Evolutionary conservation across 441 rosid genomes (phyloP).

Genomic region (Pelargonium fulgidum): DNA sequence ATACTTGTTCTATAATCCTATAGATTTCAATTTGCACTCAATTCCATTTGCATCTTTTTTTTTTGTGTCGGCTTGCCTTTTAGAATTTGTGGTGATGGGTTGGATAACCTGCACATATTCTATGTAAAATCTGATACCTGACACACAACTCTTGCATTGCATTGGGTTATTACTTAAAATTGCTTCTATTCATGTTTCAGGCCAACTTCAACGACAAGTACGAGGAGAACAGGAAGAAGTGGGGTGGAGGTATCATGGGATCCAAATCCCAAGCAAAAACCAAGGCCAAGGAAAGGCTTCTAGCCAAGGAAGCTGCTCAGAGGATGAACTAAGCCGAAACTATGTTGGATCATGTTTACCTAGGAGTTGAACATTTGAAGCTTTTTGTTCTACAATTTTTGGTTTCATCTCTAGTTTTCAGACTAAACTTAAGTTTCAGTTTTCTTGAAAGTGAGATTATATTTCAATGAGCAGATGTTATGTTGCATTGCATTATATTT

Average conservation of each 20-base stretch:
- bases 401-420: background rate
- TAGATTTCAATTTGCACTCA: no score
- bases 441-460: conserved; percentile 1
- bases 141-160: no score
- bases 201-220: conserved; percentile 89
- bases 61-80: no score
- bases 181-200: conserved; percentile 18
- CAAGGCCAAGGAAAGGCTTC: conserved; percentile 64
- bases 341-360: background rate
- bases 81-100: no score
- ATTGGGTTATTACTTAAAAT: background rate
- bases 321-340: conserved; percentile 40
- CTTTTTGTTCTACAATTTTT: background rate
- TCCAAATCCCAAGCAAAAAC: conserved; percentile 84
- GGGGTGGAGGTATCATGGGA: conserved; percentile 97
- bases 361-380: background rate
- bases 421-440: background rate
- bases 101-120: no score
- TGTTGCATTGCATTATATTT: no score
- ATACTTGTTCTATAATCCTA: no score
- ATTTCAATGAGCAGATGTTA: background rate
- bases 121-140: no score
- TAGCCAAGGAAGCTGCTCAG: conserved; percentile 84
- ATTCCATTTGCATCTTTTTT: no score
- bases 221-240: conserved; percentile 78